Conservation (phyloP, 257 asterid genomes). For the Capsicum chinense region DNA sequence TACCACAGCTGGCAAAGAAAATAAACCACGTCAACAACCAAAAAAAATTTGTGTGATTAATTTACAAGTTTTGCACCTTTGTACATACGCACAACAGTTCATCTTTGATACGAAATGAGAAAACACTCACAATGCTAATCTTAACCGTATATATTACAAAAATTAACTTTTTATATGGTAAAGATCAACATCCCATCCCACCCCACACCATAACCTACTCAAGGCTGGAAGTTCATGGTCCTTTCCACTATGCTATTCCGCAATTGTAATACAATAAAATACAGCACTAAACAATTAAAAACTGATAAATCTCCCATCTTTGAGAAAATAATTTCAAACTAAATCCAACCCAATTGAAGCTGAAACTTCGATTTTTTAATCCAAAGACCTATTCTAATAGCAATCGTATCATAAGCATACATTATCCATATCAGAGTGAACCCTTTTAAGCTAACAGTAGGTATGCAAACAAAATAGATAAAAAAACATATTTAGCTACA, state of each 20-base stretch:
- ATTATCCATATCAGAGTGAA: not conserved
- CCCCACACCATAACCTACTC: conserved; percentile 3
- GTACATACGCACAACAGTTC: not conserved
- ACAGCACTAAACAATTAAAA: not conserved
- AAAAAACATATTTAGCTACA: not conserved
- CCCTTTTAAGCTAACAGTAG: not conserved
- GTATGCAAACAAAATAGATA: conserved; percentile 1
- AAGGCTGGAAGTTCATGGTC: not conserved
- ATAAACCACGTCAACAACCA: conserved; percentile 35
- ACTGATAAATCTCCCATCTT: not conserved
- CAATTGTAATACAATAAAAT: not conserved
- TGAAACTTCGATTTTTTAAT: not conserved
- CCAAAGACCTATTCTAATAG: not conserved
- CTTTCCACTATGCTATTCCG: not conserved
- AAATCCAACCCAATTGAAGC: conserved; percentile 11
- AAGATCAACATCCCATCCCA: conserved; percentile 12
- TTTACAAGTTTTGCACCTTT: not conserved
- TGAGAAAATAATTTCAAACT: not conserved
- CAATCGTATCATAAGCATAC: not conserved
- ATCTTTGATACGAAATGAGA: not conserved
- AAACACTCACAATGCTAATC: not conserved
- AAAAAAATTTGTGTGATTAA: not conserved
- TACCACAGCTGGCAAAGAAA: conserved; percentile 54
- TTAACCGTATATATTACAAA: not conserved
- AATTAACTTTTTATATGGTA: conserved; percentile 9